Evolutionary conservation across 169 alveolate genomes (phyloP), one percentile per base, ranked within the genome.

Genomic region (Theileria annulata): DNA sequence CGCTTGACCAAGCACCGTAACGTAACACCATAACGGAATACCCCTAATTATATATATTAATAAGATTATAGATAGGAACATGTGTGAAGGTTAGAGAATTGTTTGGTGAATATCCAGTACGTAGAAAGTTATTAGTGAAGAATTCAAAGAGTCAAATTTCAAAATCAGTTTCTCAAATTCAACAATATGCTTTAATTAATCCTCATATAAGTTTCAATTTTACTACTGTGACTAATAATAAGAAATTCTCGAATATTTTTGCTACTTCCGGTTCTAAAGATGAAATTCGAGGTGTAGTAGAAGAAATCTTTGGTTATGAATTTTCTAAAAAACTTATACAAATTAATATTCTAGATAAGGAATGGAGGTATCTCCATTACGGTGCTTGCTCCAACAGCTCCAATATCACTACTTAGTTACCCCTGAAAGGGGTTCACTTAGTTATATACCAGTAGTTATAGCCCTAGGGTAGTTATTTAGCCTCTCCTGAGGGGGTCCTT

Each of bases 251-350:
- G 13, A 84, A 49, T 56, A 59, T 84, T 30, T 84, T 84, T 60
- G 17, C 86, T 8, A 84, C 86, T 19, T 28, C 87, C 9, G 92
- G 92, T 0, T 72, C 75, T 4, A 74, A 60, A 58, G 82, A 77
- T 15, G 76, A 51, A 47, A 59, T 86, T n/a, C 79, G 86, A 35
- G 86, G 78, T 4, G 90, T 72, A 19, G 42, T 88, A 0, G 83
- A 77, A 49, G 68, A 84, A 5, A 79, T 90, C 8, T 90, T 67
- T 67, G 94, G 94, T 23, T 58, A 74, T 59, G 69, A 58, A 35
- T 87, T 79, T 51, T 56, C 86, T 21, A 80, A 78, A 4, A 86
- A 90, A 71, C 77, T 90, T 3, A 48, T 86, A 42, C 92, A 90
- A 27, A 71, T 86, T 0, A 28, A 74, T 23, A 54, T 86, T 49